phyloP scores from a whole-genome alignment of 805 yeast genomes.

The Wickerhamomyces tratensis region DNA sequence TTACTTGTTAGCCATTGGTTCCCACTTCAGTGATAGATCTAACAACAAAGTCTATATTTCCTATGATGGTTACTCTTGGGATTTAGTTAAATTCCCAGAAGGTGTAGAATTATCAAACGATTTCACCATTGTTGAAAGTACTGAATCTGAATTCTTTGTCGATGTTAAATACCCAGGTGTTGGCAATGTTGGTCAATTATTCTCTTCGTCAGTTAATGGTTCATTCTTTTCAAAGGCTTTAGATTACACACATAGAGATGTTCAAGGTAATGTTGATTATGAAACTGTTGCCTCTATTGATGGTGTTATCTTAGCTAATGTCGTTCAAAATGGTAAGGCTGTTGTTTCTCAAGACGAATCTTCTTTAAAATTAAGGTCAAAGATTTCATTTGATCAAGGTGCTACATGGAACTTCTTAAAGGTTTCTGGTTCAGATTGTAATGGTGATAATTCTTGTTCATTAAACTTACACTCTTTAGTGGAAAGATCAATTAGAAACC shows the following conservation, averaged over 20 bases:
- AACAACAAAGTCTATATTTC: slow-evolving; percentile 22
- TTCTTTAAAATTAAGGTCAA: slow-evolving; percentile 14
- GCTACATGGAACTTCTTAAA: slow-evolving; percentile 21
- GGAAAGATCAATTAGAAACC: slow-evolving; percentile 14
- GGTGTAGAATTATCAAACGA: slow-evolving; percentile 10
- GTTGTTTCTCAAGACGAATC: slow-evolving; percentile 2
- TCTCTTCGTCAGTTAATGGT: slow-evolving; percentile 39
- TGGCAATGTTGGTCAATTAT: slow-evolving; percentile 20
- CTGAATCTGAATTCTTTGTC: slow-evolving; percentile 29
- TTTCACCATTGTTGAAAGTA: slow-evolving; percentile 26
- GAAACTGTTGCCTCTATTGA: slow-evolving; percentile 39
- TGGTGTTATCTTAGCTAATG: slow-evolving; percentile 51
- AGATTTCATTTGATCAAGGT: slow-evolving; percentile 30
- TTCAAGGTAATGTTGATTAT: slow-evolving; percentile 22
- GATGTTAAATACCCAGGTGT: slow-evolving; percentile 19
- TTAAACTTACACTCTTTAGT: slow-evolving; percentile 27
- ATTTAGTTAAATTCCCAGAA: slow-evolving; percentile 22
- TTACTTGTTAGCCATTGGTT: slow-evolving; percentile 25
- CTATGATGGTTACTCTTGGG: slow-evolving; percentile 24
- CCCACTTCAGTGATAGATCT: slow-evolving; percentile 14
- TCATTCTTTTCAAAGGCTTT: slow-evolving; percentile 35
- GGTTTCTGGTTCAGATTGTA: slow-evolving; percentile 13
- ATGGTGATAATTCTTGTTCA: slow-evolving; percentile 22
- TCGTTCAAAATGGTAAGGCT: slow-evolving; percentile 13
- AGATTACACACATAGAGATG: slow-evolving; percentile 27